These are phyloP conservation scores for Mollisia scopiformis DNA, from an alignment of 2,329 filamentous ascomycete genomes.

Conservation along the genomic window DNA sequence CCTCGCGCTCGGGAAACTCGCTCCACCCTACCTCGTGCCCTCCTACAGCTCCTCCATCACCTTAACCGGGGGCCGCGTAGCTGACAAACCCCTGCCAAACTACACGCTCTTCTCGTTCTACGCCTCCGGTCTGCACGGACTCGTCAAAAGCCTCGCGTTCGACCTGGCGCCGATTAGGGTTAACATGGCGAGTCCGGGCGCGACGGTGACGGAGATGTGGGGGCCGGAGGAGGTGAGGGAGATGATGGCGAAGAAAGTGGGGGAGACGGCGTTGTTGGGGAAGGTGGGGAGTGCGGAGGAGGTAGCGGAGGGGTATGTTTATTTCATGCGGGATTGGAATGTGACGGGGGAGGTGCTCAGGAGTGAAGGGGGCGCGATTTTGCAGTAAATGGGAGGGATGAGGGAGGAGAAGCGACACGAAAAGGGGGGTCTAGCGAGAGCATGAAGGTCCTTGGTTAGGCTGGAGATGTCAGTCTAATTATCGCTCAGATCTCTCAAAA, in stretches of 20 bases:
- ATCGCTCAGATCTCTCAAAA: too few species aligned
- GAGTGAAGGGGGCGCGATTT: not conserved
- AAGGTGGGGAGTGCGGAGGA: constrained; percentile 36
- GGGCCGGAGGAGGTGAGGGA: constrained; percentile 32
- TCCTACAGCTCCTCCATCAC: constrained; percentile 22
- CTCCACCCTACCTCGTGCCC: constrained; percentile 11
- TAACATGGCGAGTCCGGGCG: constrained; percentile 61
- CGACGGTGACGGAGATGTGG: constrained; percentile 51
- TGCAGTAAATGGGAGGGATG: too few species aligned
- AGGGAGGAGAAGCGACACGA: too few species aligned
- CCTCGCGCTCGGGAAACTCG: constrained; percentile 14
- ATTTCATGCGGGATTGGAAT: constrained; percentile 43
- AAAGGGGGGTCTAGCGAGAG: too few species aligned
- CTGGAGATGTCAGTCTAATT: too few species aligned
- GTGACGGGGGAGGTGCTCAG: constrained; percentile 34
- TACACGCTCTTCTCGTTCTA: constrained; percentile 52
- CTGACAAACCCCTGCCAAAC: constrained; percentile 13
- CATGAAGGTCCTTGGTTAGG: too few species aligned
- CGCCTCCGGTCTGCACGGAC: constrained; percentile 51
- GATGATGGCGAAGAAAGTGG: constrained; percentile 40
- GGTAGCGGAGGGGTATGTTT: constrained; percentile 45
- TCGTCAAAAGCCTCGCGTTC: constrained; percentile 58
- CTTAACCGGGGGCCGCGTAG: constrained; percentile 20
- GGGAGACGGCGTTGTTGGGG: constrained; percentile 33
- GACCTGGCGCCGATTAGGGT: constrained; percentile 65